phyloP scores from a whole-genome alignment of 2,329 filamentous ascomycete species.

The Stromatinia cepivora region DNA sequence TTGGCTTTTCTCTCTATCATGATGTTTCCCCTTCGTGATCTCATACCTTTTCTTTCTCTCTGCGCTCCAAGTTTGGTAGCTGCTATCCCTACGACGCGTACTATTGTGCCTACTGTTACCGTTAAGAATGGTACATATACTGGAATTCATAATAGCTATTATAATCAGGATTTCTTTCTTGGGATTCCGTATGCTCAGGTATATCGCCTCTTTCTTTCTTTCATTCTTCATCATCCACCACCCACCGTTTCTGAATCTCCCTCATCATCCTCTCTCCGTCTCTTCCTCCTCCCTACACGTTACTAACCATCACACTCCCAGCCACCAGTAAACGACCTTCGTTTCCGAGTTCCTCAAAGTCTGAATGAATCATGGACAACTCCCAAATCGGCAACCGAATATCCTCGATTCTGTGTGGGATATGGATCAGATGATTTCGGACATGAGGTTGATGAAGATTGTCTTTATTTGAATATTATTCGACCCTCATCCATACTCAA shows the following conservation, averaged over 20 bases:
- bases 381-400: conserved; percentile 26
- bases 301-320: conserved; percentile 15
- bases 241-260: background rate
- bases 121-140: conserved; percentile 35
- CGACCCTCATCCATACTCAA: conserved; percentile 42
- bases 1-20: background rate
- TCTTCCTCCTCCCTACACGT: background rate
- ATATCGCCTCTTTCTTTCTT: background rate
- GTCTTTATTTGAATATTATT: conserved; percentile 56
- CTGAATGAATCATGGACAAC: conserved; percentile 31
- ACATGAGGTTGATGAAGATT: conserved; percentile 47
- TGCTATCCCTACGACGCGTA: background rate
- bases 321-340: conserved; percentile 33
- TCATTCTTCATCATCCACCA: too few relatives aligned
- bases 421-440: conserved; percentile 33
- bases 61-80: background rate
- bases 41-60: background rate
- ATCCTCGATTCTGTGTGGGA: conserved; percentile 33
- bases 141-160: conserved; percentile 29
- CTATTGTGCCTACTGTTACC: conserved; percentile 17
- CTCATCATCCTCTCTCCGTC: background rate
- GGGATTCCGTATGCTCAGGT: conserved; percentile 35
- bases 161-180: conserved; percentile 37
- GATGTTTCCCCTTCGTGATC: background rate
- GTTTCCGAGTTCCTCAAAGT: conserved; percentile 30